phyloP scores from a whole-genome alignment of 1,139 yeast species.

The Hyphopichia khmerensis region DNA sequence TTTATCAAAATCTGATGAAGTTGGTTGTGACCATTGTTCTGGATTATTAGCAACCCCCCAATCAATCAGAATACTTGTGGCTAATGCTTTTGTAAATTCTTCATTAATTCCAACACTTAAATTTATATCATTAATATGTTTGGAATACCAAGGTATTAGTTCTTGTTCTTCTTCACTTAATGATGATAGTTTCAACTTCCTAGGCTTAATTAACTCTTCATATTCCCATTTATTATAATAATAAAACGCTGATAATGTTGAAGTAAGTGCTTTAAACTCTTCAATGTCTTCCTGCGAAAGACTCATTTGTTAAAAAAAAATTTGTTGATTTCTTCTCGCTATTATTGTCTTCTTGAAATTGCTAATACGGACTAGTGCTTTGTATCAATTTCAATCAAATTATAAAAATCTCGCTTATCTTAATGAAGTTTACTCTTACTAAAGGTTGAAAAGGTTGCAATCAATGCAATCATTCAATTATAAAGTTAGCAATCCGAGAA shows the following conservation, averaged over 20 bases:
- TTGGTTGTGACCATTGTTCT: slow-evolving; percentile 45
- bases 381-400: no score
- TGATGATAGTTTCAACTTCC: slow-evolving; percentile 25
- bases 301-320: no score
- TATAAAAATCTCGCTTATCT: no score
- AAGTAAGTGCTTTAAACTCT: slow-evolving; percentile 39
- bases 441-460: no score
- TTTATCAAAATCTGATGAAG: slow-evolving; percentile 54
- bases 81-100: slow-evolving; percentile 46
- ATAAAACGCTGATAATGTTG: slow-evolving; percentile 38
- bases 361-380: no score
- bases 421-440: no score
- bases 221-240: slow-evolving; percentile 35
- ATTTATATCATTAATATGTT: slow-evolving; percentile 44
- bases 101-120: slow-evolving; percentile 51
- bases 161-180: slow-evolving; percentile 40
- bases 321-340: no score
- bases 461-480: no score
- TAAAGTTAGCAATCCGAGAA: no score
- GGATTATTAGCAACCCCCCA: slow-evolving; percentile 55
- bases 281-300: slow-evolving; percentile 19
- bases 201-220: slow-evolving; percentile 35
- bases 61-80: slow-evolving; percentile 43
- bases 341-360: no score
- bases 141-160: slow-evolving; percentile 52